Percentiles rank a stretch among this genome's conserved stretches.
Conservation (phyloP, 257 asterid genomes). For the Catharanthus roseus region DNA sequence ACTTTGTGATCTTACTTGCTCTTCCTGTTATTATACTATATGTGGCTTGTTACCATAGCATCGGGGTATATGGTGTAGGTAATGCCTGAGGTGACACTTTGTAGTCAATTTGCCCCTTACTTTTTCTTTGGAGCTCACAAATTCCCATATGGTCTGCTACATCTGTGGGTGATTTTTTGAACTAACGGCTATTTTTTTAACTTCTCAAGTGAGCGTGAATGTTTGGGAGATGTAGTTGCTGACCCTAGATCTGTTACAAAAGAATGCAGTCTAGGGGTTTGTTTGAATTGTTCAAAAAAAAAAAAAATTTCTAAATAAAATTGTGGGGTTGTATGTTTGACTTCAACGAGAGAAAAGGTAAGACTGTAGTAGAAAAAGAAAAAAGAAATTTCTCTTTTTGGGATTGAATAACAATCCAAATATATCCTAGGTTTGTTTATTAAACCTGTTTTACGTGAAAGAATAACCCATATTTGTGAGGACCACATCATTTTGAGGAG, state of each 20-base stretch:
- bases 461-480: background rate
- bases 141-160: background rate
- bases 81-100: background rate
- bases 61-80: background rate
- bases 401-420: too few species aligned
- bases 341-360: too few species aligned
- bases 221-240: background rate
- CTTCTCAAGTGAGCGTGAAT: background rate
- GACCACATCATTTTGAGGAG: too few species aligned
- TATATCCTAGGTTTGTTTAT: too few species aligned
- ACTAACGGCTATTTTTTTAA: background rate
- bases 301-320: too few species aligned
- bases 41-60: too few species aligned
- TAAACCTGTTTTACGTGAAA: too few species aligned
- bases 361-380: too few species aligned
- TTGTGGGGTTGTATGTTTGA: too few species aligned
- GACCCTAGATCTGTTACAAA: background rate
- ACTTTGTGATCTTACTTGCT: background rate
- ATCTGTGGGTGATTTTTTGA: too few species aligned
- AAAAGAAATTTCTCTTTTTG: too few species aligned
- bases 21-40: background rate
- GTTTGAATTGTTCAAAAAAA: too few species aligned
- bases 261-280: background rate
- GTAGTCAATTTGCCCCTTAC: background rate
- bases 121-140: background rate